Evolutionary conservation across 148 eudicot species (phyloP), one percentile per base, ranked within the genome.

Genomic region (Rhododendron ovatum): DNA sequence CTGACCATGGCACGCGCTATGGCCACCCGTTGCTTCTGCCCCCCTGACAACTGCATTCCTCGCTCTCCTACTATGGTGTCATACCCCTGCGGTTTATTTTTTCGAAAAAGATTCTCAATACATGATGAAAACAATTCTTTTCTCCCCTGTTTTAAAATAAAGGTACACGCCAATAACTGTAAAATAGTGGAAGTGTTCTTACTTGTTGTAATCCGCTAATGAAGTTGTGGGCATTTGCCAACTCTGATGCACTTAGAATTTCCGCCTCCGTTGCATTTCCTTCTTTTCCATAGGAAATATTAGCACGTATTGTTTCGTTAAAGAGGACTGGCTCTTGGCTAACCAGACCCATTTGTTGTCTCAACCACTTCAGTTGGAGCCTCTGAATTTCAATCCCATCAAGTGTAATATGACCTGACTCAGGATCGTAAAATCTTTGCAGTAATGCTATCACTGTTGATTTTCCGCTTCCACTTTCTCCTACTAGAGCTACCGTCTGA

Each of bases 401-500:
- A 55, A 95, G 87, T 1, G 90, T 89, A 61, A 95, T 93, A 43
- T 22, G 69, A 37, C 98, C 98, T 0, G 93, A 91, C 88, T 91
- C 91, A 14, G 94, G 94, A 84, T 95, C 91, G 75, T 95, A 95
- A 74, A 93, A 95, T 84, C 98, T 91, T 86, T 95, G 96, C 65
- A 95, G 53, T 28, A 95, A 86, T 20, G 95, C 91, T 45, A 95
- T 91, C 53, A 92, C 96, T 22, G 96, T 93, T 82, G 98, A 95
- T 89, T 95, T 95, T 47, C 96, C 96, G 43, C 98, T 90, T 59
- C 98, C 98, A 85, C 98, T 95, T 85, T 95, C 98, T 77, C 98
- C 98, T 78, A 95, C 98, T 15, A 95, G 84, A 82, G 96, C 98
- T 55, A 95, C 92, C 2, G 93, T 89, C 96, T 94, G 88, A 11